A percentile compares a stretch with the other conserved stretches of the same genome.
Conservation (phyloP, 2,329 filamentous ascomycete genomes). For the Fusarium mundagurra region DNA sequence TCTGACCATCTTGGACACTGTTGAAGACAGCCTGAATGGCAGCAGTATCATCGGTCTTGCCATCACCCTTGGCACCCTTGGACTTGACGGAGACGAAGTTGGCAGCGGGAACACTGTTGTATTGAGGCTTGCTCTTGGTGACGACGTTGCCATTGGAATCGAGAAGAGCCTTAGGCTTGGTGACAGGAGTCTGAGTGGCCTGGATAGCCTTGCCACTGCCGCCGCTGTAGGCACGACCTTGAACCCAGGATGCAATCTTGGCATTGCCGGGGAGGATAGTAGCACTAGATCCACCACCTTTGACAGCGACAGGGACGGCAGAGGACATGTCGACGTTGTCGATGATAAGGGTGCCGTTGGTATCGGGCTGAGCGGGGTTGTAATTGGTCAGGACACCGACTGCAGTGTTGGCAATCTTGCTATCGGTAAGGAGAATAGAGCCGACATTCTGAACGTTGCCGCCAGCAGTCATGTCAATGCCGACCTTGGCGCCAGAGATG, state of each 20-base stretch:
- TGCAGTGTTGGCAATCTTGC: conserved; percentile 77
- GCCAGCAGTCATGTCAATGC: conserved; percentile 80
- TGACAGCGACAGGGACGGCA: conserved; percentile 74
- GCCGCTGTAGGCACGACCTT: conserved; percentile 78
- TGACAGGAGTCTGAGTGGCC: conserved; percentile 60
- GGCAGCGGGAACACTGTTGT: conserved; percentile 71
- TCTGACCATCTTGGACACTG: conserved; percentile 67
- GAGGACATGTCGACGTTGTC: conserved; percentile 88
- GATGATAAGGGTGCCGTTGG: conserved; percentile 84
- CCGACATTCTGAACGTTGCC: conserved; percentile 79
- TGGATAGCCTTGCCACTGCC: conserved; percentile 65
- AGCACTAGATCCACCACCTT: conserved; percentile 63
- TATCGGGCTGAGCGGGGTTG: conserved; percentile 65
- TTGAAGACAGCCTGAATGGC: conserved; percentile 84
- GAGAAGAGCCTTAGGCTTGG: conserved; percentile 75
- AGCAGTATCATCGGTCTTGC: conserved; percentile 84
- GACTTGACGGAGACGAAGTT: conserved; percentile 86
- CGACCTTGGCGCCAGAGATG: conserved; percentile 79
- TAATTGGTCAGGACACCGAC: conserved; percentile 83
- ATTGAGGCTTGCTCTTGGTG: conserved; percentile 89
- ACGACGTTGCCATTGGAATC: conserved; percentile 74
- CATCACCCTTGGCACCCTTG: conserved; percentile 87
- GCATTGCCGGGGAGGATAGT: conserved; percentile 75
- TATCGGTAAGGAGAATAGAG: conserved; percentile 81
- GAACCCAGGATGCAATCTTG: conserved; percentile 77